Evolutionary conservation across 495 filamentous ascomycete species (phyloP).

Genomic region (Aspergillus diversus): DNA sequence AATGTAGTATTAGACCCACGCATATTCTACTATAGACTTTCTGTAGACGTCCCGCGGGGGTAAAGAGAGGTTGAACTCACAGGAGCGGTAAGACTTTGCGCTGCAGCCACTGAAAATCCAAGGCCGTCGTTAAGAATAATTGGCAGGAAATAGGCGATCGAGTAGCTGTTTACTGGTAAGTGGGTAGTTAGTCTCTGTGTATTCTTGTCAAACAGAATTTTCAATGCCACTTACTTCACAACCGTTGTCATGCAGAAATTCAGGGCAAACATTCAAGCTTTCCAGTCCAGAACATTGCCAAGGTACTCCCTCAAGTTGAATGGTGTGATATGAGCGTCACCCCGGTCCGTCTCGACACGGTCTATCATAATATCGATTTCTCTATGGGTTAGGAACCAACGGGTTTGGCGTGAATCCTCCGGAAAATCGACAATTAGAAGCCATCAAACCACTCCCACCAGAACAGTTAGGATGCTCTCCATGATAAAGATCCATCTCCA

Average conservation of each 20-base stretch:
- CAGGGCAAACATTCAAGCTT: constrained; percentile 59
- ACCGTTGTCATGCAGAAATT: constrained; percentile 38
- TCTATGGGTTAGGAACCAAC: constrained; percentile 42
- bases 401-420: constrained; percentile 42
- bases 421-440: constrained; percentile 56
- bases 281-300: constrained; percentile 45
- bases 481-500: constrained; percentile 65
- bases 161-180: background rate
- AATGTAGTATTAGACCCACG: no score
- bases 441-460: constrained; percentile 41
- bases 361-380: constrained; percentile 54
- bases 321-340: constrained; percentile 44
- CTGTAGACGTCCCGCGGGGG: no score
- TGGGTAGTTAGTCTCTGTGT: no score
- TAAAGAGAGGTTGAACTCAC: background rate
- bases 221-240: constrained; percentile 29
- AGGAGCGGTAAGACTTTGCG: constrained; percentile 14
- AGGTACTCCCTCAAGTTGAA: constrained; percentile 51
- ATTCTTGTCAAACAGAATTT: no score
- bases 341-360: constrained; percentile 53
- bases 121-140: constrained; percentile 13
- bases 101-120: constrained; percentile 3
- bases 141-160: constrained; percentile 14
- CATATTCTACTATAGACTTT: no score
- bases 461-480: constrained; percentile 48